Conservation (phyloP, 495 filamentous ascomycete species). For the Thozetella sp. region DNA sequence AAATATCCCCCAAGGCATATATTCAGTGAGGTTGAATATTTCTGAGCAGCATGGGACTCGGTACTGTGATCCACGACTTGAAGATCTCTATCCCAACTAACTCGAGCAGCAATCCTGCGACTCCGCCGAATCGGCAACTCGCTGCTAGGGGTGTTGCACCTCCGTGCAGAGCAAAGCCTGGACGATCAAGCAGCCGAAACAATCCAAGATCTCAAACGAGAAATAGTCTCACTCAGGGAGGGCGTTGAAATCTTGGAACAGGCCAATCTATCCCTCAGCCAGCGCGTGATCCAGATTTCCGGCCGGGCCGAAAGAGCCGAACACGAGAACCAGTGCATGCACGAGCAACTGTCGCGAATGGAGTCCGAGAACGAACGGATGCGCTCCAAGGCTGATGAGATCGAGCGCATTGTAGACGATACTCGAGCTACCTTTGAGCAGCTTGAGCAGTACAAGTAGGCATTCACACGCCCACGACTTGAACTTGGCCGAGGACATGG, state of each 20-base stretch:
- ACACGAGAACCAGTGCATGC: neutral
- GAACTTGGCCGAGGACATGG: neutral
- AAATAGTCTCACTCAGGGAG: neutral
- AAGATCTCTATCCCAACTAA: neutral
- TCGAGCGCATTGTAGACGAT: neutral
- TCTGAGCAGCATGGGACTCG: neutral
- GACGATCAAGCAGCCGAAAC: neutral
- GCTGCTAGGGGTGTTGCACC: neutral
- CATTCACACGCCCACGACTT: neutral
- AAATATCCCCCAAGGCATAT: neutral
- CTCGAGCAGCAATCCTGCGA: neutral
- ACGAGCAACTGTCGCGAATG: neutral
- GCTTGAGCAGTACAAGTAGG: neutral
- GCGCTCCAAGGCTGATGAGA: neutral
- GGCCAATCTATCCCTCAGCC: neutral
- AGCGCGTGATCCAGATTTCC: neutral
- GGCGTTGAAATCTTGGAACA: neutral
- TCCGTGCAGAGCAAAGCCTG: neutral
- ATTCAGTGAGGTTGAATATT: neutral
- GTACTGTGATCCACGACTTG: neutral
- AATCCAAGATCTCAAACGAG: neutral
- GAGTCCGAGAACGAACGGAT: neutral
- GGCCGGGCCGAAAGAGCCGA: neutral
- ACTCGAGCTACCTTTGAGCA: neutral
- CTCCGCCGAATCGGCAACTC: neutral